Percentiles rank a stretch among this genome's conserved stretches.
Conservation (phyloP, 495 filamentous ascomycete genomes). For the Aspergillus nanangensis region DNA sequence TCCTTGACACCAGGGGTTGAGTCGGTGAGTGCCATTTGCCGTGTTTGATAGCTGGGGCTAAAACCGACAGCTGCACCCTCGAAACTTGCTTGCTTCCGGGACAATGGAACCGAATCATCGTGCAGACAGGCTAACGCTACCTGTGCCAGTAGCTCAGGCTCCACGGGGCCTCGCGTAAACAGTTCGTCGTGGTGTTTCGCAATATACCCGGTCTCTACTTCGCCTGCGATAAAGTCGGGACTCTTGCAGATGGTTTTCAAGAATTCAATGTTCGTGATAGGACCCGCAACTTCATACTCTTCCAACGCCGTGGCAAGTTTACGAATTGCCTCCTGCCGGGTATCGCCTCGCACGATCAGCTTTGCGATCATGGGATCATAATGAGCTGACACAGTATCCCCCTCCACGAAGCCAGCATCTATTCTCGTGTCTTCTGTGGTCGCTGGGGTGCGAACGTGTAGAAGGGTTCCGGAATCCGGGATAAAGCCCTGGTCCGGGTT, state of each 20-base stretch:
- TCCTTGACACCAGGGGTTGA: conserved; percentile 18
- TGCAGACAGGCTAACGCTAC: conserved; percentile 71
- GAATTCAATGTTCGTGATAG: conserved; percentile 96
- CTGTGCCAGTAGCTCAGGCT: conserved; percentile 71
- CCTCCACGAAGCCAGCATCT: conserved; percentile 86
- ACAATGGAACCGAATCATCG: conserved; percentile 22
- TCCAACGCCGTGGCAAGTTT: conserved; percentile 79
- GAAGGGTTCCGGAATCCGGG: conserved; percentile 84
- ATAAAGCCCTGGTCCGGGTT: conserved; percentile 88
- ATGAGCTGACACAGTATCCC: conserved; percentile 89
- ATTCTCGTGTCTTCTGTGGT: conserved; percentile 70
- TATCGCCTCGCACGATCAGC: conserved; percentile 81
- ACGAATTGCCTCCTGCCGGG: conserved; percentile 74
- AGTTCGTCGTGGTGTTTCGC: conserved; percentile 76
- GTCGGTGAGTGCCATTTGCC: conserved; percentile 51
- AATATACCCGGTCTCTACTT: conserved; percentile 96
- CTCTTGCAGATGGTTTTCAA: conserved; percentile 79
- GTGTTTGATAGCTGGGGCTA: conserved; percentile 46
- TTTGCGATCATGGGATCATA: conserved; percentile 99
- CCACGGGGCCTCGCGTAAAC: conserved; percentile 50
- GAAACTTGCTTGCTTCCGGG: conserved; percentile 16
- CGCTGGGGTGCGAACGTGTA: conserved; percentile 75
- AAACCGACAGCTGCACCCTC: conserved; percentile 47
- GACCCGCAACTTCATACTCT: conserved; percentile 87
- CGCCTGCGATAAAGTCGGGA: conserved; percentile 75